Percentiles rank a stretch among this genome's conserved stretches.
These are phyloP conservation scores for Aureobasidium lini DNA, from an alignment of 2,329 filamentous ascomycete species.

Conservation along the genomic window DNA sequence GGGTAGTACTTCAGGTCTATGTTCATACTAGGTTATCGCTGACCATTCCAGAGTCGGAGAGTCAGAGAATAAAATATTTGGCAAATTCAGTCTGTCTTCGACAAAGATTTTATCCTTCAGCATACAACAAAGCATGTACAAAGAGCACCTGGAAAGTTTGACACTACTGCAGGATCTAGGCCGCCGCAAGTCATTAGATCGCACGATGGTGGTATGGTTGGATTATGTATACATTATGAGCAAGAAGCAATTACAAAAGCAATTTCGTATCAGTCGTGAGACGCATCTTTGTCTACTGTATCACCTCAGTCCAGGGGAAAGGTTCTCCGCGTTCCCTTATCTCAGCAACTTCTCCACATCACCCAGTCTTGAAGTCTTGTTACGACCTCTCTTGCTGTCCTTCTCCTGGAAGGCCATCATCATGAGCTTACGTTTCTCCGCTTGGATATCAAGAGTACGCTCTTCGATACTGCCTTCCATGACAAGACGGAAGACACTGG, in stretches of 20 bases:
- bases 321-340: not conserved
- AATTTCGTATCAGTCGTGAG: not conserved
- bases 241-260: not conserved
- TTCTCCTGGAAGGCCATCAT: conserved; percentile 73
- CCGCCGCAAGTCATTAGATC: too few relatives aligned
- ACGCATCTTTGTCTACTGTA: not conserved
- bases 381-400: conserved; percentile 42
- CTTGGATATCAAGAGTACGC: conserved; percentile 68
- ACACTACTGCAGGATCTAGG: not conserved
- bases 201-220: too few relatives aligned
- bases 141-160: not conserved
- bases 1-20: too few relatives aligned
- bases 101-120: too few relatives aligned
- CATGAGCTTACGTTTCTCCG: conserved; percentile 70
- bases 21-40: too few relatives aligned
- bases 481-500: conserved; percentile 72
- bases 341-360: conserved; percentile 36
- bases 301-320: not conserved
- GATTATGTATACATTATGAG: not conserved
- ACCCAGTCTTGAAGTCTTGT: conserved; percentile 41
- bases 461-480: conserved; percentile 78
- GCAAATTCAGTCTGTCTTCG: too few relatives aligned
- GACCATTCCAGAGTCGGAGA: too few relatives aligned
- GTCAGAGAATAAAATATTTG: too few relatives aligned
- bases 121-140: too few relatives aligned